Conservation (phyloP, 192 early-diverging fungal species). For the Dissophora ornata region DNA sequence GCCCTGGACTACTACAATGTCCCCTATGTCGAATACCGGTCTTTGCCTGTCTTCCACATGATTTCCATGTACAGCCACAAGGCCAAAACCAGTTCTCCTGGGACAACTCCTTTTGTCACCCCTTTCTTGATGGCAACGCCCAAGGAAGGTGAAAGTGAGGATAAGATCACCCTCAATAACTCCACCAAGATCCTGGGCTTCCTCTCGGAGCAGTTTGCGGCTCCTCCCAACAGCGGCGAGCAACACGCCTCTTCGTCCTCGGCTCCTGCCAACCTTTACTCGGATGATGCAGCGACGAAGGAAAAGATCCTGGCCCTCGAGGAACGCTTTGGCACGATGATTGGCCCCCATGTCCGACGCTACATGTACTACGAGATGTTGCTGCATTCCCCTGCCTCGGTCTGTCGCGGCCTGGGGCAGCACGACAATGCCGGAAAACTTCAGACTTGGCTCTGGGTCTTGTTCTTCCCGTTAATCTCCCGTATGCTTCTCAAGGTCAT, state of each 20-base stretch:
- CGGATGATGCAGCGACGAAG: slow-evolving; percentile 32
- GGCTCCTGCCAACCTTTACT: slow-evolving; percentile 22
- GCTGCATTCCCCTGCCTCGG: slow-evolving; percentile 12
- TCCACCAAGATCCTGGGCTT: slow-evolving; percentile 32
- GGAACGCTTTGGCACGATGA: slow-evolving; percentile 38
- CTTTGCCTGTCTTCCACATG: slow-evolving; percentile 35
- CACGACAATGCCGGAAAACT: slow-evolving; percentile 38
- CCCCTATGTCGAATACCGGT: slow-evolving; percentile 48
- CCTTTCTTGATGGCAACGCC: slow-evolving; percentile 10
- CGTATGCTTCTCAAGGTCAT: slow-evolving; percentile 15
- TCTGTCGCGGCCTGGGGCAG: slow-evolving; percentile 26
- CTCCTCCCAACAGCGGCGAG: slow-evolving; percentile 15
- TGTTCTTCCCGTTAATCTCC: slow-evolving; percentile 20
- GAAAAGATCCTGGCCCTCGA: slow-evolving; percentile 40
- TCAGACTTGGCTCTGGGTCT: slow-evolving; percentile 29
- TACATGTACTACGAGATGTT: slow-evolving; percentile 31
- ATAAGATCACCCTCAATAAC: slow-evolving; percentile 26
- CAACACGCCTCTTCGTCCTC: no score
- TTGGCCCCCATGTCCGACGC: slow-evolving; percentile 31
- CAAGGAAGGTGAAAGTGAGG: neutral
- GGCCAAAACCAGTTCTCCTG: slow-evolving; percentile 6
- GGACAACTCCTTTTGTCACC: slow-evolving; percentile 11
- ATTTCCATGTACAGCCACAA: slow-evolving; percentile 40
- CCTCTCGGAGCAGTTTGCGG: slow-evolving; percentile 33
- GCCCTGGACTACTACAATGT: slow-evolving; percentile 47